Evolutionary conservation across 2,329 filamentous ascomycete genomes (phyloP).

Genomic region (Stromatinia cepivora): DNA sequence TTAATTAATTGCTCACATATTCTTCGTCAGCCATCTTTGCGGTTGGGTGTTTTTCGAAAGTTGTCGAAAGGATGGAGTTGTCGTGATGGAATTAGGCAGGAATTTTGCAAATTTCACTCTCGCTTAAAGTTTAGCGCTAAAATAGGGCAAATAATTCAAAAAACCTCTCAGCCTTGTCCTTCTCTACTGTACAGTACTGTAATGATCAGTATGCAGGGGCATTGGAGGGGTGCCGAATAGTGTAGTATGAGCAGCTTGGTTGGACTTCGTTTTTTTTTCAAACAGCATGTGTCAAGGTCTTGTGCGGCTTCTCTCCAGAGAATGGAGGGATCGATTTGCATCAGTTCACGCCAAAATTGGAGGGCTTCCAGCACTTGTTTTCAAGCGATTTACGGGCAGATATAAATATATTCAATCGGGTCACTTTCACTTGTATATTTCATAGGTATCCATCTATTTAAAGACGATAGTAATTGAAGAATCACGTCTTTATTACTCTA

Average conservation of each 20-base stretch:
- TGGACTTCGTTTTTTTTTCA: too few relatives aligned
- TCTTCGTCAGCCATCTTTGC: constrained; percentile 77
- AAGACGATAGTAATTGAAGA: constrained; percentile 32
- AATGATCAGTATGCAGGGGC: not conserved
- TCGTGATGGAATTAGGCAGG: constrained; percentile 26
- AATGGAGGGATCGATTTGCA: not conserved
- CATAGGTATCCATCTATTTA: not conserved
- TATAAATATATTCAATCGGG: not conserved
- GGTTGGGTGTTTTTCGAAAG: constrained; percentile 40
- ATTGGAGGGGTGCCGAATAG: not conserved
- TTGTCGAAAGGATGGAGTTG: constrained; percentile 37
- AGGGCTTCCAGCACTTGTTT: not conserved
- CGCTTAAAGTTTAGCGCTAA: constrained; percentile 23
- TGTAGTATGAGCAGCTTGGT: not conserved
- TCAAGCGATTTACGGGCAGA: not conserved
- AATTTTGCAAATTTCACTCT: constrained; percentile 6
- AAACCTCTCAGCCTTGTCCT: constrained; percentile 19
- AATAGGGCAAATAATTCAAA: constrained; percentile 10
- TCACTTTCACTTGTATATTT: not conserved
- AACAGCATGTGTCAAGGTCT: not conserved
- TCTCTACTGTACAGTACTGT: not conserved
- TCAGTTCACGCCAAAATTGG: not conserved
- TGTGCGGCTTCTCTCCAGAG: not conserved
- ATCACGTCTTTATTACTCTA: constrained; percentile 41
- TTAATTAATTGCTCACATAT: constrained; percentile 58